Evolutionary conservation across 192 early-diverging fungal genomes (phyloP).

Genomic region (Phycomyces nitens): DNA sequence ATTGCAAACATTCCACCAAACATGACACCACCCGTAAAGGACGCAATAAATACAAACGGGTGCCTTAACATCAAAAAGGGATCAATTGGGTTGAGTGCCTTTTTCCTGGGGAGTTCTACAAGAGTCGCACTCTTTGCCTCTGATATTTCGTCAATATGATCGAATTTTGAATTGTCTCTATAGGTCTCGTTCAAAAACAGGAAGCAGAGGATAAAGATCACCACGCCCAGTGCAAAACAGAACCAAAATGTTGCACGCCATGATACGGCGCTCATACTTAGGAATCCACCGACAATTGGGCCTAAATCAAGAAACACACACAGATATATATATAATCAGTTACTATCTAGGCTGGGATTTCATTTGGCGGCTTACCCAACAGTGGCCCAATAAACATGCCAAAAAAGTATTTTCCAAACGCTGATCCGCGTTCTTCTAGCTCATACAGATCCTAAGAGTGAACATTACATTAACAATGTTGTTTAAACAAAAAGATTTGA

Average conservation of each 20-base stretch:
- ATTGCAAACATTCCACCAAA: slow-evolving; percentile 52
- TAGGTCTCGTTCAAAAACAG: slow-evolving; percentile 43
- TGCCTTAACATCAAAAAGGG: slow-evolving; percentile 28
- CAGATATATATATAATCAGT: no score
- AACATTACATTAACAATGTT: slow-evolving; percentile 47
- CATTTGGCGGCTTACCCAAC: slow-evolving; percentile 36
- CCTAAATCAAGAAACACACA: no score
- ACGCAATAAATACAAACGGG: slow-evolving; percentile 36
- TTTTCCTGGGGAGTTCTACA: neutral
- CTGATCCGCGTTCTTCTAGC: slow-evolving; percentile 15
- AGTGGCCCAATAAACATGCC: slow-evolving; percentile 28
- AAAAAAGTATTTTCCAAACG: slow-evolving; percentile 31
- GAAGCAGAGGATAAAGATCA: slow-evolving; percentile 33
- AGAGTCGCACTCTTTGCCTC: neutral
- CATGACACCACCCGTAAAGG: slow-evolving; percentile 39
- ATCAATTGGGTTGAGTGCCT: slow-evolving; percentile 3
- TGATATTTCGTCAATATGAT: neutral
- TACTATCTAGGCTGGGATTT: neutral
- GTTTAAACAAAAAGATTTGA: slow-evolving; percentile 22
- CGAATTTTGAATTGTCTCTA: neutral
- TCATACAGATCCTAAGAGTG: slow-evolving; percentile 34
- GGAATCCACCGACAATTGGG: slow-evolving; percentile 15
- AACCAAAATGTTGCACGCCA: slow-evolving; percentile 14
- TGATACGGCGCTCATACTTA: neutral
- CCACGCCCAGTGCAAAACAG: slow-evolving; percentile 11